Evolutionary conservation across 805 yeast genomes (phyloP), one percentile per base, ranked within the genome.

Genomic region (Kodamaea neixiangensis): DNA sequence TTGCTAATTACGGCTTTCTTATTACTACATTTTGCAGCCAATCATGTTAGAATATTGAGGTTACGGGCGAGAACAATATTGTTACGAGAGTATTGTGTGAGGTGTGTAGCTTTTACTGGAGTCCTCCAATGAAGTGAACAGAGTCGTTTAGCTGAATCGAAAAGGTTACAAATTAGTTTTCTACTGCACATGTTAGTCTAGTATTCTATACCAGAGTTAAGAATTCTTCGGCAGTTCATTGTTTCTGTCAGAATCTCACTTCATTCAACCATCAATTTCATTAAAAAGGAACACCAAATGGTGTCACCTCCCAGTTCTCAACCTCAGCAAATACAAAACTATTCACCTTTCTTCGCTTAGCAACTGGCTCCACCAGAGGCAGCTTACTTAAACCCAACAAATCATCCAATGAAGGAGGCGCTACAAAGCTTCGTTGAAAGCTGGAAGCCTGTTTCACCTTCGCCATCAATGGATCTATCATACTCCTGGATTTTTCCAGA

Each of bases 241-340:
- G n/a, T n/a, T n/a, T n/a, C n/a, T n/a, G n/a, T n/a, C n/a, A n/a
- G n/a, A n/a, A n/a, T n/a, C n/a, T n/a, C n/a, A n/a, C n/a, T n/a
- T n/a, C n/a, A n/a, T n/a, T n/a, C n/a, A n/a, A n/a, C n/a, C n/a
- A n/a, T n/a, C n/a, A n/a, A n/a, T n/a, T n/a, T n/a, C n/a, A 25
- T 25, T 13, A 37, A 37, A 37, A 37, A 10, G 41, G 41, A 17
- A 22, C 22, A 14, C 88, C 88, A 65, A 83, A 82, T 1, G 87
- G 85, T 49, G 65, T 73, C 0, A 85, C 80, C 18, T 61, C 60
- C 86, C 87, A 83, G 33, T 71, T 55, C 0, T 63, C 49, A 43
- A 67, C 66, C 13, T 51, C 51, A 41, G 69, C 73, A 57, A 77
- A 74, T 3, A 67, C 38, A 56, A 52, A 54, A 52, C 19, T 37